Evolutionary conservation across 2,329 filamentous ascomycete species (phyloP), one percentile per base, ranked within the genome.

Genomic region (Penicillium vulpinum): DNA sequence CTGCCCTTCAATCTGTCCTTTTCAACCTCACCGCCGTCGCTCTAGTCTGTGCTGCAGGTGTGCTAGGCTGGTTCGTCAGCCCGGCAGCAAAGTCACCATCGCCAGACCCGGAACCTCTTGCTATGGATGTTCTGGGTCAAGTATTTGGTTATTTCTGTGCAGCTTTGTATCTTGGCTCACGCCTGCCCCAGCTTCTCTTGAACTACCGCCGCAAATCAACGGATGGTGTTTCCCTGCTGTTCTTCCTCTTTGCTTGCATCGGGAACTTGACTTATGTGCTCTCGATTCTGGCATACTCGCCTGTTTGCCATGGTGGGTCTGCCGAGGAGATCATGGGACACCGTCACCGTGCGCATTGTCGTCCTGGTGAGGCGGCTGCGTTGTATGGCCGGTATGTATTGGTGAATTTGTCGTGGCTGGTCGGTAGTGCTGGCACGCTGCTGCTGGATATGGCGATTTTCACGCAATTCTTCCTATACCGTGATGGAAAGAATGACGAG

Each of bases 241-340:
- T 97, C 77, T 97, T 97, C 78, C 80, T 97, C 22, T 97, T 99
- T 72, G 94, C 94, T 5, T 97, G 93, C 71, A 85, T 97, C 6
- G 94, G 94, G 2, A 99, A 99, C 73, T 75, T 96, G 62, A 97
- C 92, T 0, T 97, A 95, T 69, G 92, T 97, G 18, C 79, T 96
- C 36, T 92, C 88, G 36, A 97, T 99, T 65, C 83, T 97, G 62
- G 92, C 92, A 1, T 97, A 92, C 69, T 90, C 92, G 57, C 91
- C 92, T 0, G 78, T 83, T 29, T 96, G 91, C 40, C 59, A 55
- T 21, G 54, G 60, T 21, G 54, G 46, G 5, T 57, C 52, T 64
- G 56, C 26, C 65, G 76, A 63, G 57, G 68, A 48, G 21, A 21
- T 40, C 13, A 15, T 57, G 36, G 43, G 33, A 10, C 54, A 56